Evolutionary conservation across 495 filamentous ascomycete genomes (phyloP).

Genomic region (Gamarada debralockiae): DNA sequence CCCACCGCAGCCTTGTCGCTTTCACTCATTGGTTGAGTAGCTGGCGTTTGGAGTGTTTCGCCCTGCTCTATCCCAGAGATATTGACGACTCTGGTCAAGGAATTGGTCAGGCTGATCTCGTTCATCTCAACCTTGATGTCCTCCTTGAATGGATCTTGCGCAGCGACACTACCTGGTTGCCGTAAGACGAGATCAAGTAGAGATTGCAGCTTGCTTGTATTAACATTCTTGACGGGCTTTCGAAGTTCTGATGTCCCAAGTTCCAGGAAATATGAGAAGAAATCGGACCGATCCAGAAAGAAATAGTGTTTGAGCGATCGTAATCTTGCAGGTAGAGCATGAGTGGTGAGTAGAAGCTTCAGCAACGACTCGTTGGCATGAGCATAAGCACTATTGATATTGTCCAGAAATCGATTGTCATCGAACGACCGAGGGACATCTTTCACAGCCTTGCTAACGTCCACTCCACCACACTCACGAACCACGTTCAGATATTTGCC

Average conservation of each 20-base stretch:
- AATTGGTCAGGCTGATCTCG: conserved; percentile 84
- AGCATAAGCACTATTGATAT: conserved; percentile 91
- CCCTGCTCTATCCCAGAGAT: conserved; percentile 93
- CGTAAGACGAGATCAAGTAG: conserved; percentile 90
- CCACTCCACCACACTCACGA: conserved; percentile 92
- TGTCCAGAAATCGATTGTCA: conserved; percentile 85
- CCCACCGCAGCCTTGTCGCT: conserved; percentile 84
- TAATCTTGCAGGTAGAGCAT: conserved; percentile 80
- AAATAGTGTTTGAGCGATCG: conserved; percentile 97
- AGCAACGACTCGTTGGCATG: conserved; percentile 94
- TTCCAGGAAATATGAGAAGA: conserved; percentile 96
- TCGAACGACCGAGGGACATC: conserved; percentile 92
- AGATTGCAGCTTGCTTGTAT: conserved; percentile 88
- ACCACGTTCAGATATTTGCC: conserved; percentile 99
- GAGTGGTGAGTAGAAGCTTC: conserved; percentile 85
- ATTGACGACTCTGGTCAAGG: conserved; percentile 92
- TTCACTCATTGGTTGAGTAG: conserved; percentile 51
- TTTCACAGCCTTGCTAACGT: conserved; percentile 82
- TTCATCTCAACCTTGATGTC: conserved; percentile 98
- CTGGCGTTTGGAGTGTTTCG: conserved; percentile 49
- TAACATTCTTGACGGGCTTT: conserved; percentile 83
- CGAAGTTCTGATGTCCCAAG: conserved; percentile 80
- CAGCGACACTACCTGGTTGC: conserved; percentile 91
- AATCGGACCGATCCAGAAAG: conserved; percentile 96
- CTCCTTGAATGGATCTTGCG: conserved; percentile 94